phyloP scores from a whole-genome alignment of 2,329 filamentous ascomycete species.

The Exserohilum rostratum region DNA sequence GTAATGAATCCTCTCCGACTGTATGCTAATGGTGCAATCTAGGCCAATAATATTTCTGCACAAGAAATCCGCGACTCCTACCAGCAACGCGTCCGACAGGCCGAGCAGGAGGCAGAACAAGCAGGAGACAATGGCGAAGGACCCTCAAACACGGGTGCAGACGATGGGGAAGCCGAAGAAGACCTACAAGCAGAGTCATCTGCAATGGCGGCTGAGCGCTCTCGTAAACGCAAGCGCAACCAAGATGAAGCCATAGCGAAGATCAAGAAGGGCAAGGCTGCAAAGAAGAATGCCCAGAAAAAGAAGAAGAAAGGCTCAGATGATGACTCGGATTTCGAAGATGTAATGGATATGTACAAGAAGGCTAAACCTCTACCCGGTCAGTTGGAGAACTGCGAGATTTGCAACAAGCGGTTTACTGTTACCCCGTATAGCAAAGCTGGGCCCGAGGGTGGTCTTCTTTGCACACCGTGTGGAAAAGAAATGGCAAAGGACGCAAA shows the following conservation, averaged over 20 bases:
- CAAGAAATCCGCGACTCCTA: conserved; percentile 67
- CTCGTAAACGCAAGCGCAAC: conserved; percentile 64
- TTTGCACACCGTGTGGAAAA: conserved; percentile 82
- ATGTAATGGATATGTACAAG: conserved; percentile 61
- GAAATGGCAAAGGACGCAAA: conserved; percentile 72
- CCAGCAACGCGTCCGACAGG: conserved; percentile 59
- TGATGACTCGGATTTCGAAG: conserved; percentile 55
- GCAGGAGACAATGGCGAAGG: conserved; percentile 47
- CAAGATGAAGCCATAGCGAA: conserved; percentile 56
- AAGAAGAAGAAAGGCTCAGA: conserved; percentile 50
- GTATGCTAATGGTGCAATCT: neutral
- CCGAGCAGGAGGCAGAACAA: conserved; percentile 48
- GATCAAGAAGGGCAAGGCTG: conserved; percentile 57
- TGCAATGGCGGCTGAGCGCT: conserved; percentile 51
- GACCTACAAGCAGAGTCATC: conserved; percentile 44
- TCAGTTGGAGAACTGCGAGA: conserved; percentile 86
- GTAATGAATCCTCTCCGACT: neutral
- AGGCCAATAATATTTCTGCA: conserved; percentile 76
- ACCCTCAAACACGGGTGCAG: conserved; percentile 43
- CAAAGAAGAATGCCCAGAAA: conserved; percentile 52
- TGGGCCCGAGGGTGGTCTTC: conserved; percentile 81
- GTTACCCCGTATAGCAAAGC: conserved; percentile 88
- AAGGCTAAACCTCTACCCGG: conserved; percentile 71
- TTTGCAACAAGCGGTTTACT: conserved; percentile 86
- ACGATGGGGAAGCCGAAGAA: conserved; percentile 43